Conservation (phyloP, 768 basidiomycete genomes). For the Termitomyces sp. region DNA sequence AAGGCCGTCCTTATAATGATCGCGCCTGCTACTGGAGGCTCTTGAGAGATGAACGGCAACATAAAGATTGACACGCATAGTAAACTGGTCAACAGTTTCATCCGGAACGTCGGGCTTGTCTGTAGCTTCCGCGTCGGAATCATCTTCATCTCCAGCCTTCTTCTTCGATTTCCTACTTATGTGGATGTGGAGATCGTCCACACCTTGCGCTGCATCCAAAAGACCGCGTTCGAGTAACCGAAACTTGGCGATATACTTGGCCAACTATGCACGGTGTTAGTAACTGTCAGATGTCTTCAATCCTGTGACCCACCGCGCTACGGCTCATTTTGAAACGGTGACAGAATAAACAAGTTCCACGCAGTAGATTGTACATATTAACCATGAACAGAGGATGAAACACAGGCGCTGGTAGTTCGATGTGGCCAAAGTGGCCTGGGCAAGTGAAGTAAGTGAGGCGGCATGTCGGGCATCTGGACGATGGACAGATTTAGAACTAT, state of each 20-base stretch:
- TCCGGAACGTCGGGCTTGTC: conserved; percentile 37
- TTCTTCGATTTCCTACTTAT: conserved; percentile 28
- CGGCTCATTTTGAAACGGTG: conserved; percentile 84
- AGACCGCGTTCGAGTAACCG: conserved; percentile 88
- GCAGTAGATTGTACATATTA: conserved; percentile 83
- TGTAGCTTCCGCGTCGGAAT: conserved; percentile 29
- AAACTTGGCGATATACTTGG: conserved; percentile 83
- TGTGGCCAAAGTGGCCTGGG: conserved; percentile 98
- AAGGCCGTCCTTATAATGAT: conserved; percentile 84
- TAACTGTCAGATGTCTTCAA: background rate
- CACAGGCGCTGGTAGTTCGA: conserved; percentile 91
- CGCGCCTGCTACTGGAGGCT: conserved; percentile 57
- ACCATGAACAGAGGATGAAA: conserved; percentile 96
- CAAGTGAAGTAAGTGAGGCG: conserved; percentile 90
- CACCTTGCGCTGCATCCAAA: conserved; percentile 70
- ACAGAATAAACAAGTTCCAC: conserved; percentile 90
- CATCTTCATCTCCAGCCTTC: conserved; percentile 36
- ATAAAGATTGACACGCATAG: conserved; percentile 59
- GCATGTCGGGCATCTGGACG: conserved; percentile 85
- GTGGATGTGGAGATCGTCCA: conserved; percentile 64
- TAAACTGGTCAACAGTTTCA: conserved; percentile 62
- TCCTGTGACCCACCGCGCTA: conserved; percentile 48
- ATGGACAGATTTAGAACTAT: conserved; percentile 13
- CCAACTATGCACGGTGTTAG: conserved; percentile 44
- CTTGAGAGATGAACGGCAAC: conserved; percentile 54